These are phyloP conservation scores for Fusarium sp. DNA, from an alignment of 2,329 filamentous ascomycete species.

Conservation along the genomic window DNA sequence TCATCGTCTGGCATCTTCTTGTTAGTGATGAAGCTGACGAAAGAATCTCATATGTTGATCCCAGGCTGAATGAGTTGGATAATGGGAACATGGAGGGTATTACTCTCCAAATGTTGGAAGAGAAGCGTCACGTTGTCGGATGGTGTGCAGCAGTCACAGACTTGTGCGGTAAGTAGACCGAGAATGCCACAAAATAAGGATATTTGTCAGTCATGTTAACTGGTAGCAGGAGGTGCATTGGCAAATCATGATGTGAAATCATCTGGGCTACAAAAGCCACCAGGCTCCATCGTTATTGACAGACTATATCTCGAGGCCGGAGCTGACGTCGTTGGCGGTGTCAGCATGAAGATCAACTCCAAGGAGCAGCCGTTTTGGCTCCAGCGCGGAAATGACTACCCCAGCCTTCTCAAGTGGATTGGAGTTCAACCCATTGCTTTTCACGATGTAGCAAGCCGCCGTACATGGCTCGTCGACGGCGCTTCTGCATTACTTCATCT, in stretches of 20 bases:
- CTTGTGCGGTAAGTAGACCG: constrained; percentile 6
- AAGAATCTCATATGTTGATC: constrained; percentile 23
- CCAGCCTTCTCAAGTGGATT: constrained; percentile 25
- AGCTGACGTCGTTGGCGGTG: neutral
- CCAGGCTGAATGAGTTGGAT: neutral
- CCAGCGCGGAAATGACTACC: constrained; percentile 21
- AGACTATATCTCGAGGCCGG: constrained; percentile 24
- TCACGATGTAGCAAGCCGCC: constrained; percentile 6
- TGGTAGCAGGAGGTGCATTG: neutral
- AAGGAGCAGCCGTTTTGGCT: constrained; percentile 23
- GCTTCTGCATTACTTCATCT: constrained; percentile 30
- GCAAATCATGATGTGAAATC: neutral
- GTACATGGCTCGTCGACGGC: constrained; percentile 27
- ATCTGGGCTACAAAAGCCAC: neutral
- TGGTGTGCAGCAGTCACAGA: constrained; percentile 23
- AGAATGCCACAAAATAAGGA: neutral
- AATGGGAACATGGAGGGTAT: neutral
- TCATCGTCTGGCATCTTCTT: constrained; percentile 25
- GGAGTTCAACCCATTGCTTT: constrained; percentile 7
- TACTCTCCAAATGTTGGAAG: neutral
- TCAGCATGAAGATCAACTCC: constrained; percentile 15
- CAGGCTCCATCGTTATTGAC: constrained; percentile 5
- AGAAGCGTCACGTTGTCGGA: constrained; percentile 21
- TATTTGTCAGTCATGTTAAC: neutral
- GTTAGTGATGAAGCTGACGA: neutral